Conservation (phyloP, 1,139 yeast species). For the Geotrichum aggregatum region DNA sequence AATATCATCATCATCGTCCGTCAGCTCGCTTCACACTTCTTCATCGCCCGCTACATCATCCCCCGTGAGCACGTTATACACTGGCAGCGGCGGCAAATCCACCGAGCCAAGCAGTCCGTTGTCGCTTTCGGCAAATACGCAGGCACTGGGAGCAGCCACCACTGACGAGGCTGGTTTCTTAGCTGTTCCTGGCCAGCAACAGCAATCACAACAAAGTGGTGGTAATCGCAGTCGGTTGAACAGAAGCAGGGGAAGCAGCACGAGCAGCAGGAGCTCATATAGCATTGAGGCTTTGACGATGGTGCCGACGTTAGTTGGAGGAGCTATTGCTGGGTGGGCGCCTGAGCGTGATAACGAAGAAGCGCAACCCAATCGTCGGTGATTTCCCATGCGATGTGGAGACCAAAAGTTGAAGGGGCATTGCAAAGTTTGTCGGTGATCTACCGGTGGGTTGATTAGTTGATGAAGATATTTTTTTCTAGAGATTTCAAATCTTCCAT, state of each 20-base stretch:
- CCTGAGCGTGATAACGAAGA: constrained; percentile 4
- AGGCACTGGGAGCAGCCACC: constrained; percentile 8
- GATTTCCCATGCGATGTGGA: too few species aligned
- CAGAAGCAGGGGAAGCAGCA: constrained; percentile 27
- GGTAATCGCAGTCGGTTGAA: background rate
- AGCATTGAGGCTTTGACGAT: constrained; percentile 46
- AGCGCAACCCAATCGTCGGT: too few species aligned
- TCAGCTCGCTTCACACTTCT: background rate
- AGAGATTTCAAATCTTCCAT: too few species aligned
- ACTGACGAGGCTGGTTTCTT: constrained; percentile 26
- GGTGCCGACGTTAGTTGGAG: constrained; percentile 53
- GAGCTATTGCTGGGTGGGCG: constrained; percentile 51
- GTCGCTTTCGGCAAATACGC: background rate
- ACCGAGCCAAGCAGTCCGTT: background rate
- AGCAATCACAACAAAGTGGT: background rate
- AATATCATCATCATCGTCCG: constrained; percentile 18
- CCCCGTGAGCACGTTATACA: background rate
- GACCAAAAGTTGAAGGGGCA: too few species aligned
- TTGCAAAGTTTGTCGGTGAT: too few species aligned
- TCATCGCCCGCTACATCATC: background rate
- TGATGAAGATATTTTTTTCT: too few species aligned
- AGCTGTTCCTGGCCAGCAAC: constrained; percentile 28
- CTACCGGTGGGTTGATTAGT: too few species aligned
- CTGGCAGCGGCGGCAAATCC: background rate
- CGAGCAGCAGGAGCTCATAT: constrained; percentile 17